phyloP scores from a whole-genome alignment of 345 rosid species.

The Aquilaria sinensis region DNA sequence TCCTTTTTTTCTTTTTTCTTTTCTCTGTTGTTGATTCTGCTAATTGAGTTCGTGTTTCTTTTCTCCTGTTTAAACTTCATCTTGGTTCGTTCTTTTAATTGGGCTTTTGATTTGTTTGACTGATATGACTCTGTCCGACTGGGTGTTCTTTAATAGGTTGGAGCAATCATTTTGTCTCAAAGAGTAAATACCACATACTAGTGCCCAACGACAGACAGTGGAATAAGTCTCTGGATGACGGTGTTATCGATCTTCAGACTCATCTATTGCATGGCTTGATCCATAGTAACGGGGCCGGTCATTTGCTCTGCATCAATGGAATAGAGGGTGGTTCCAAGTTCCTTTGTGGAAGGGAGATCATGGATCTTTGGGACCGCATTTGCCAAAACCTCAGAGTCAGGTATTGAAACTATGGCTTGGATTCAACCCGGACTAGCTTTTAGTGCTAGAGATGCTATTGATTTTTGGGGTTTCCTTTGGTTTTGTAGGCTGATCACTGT shows the following conservation, averaged over 20 bases:
- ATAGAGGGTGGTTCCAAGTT: slow-evolving; percentile 65
- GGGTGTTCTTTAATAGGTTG: slow-evolving; percentile 43
- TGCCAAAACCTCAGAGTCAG: slow-evolving; percentile 51
- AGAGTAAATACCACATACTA: slow-evolving; percentile 63
- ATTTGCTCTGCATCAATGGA: slow-evolving; percentile 74
- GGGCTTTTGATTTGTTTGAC: neutral
- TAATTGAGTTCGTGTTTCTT: too few species aligned
- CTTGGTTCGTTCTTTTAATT: neutral
- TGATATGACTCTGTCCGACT: neutral
- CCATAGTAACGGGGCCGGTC: slow-evolving; percentile 83
- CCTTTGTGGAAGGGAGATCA: slow-evolving; percentile 67
- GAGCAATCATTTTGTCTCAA: slow-evolving; percentile 65
- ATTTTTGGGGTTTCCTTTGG: neutral
- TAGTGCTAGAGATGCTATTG: neutral
- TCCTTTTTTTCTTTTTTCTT: neutral
- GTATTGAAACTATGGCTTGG: slow-evolving; percentile 19
- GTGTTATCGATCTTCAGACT: slow-evolving; percentile 39
- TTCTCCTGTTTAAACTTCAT: too few species aligned
- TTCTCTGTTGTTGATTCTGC: neutral
- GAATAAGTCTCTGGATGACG: slow-evolving; percentile 50
- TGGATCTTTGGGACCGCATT: slow-evolving; percentile 85
- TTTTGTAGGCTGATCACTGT: slow-evolving; percentile 56
- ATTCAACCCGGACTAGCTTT: neutral
- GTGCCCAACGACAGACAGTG: slow-evolving; percentile 56
- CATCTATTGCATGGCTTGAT: slow-evolving; percentile 87